These are phyloP conservation scores for Candida glucosophila DNA, from an alignment of 1,139 yeast genomes.

Conservation along the genomic window DNA sequence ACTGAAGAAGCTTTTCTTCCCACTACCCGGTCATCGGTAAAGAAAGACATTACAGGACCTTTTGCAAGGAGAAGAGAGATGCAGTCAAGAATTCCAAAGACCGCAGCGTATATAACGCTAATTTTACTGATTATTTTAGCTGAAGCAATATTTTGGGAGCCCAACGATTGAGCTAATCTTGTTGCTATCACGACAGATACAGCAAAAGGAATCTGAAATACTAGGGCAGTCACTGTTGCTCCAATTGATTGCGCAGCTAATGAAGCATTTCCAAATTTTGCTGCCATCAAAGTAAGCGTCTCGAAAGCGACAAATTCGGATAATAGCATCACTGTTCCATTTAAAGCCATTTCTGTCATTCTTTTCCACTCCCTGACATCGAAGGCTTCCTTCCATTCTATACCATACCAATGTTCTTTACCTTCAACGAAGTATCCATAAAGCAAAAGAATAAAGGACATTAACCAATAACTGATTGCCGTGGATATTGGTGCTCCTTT, in stretches of 20 bases:
- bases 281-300: slow-evolving; percentile 51
- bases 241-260: slow-evolving; percentile 71
- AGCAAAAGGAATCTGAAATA: slow-evolving; percentile 71
- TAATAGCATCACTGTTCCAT: slow-evolving; percentile 58
- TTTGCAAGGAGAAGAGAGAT: slow-evolving; percentile 29
- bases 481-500: slow-evolving; percentile 71
- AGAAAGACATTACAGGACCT: slow-evolving; percentile 31
- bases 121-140: slow-evolving; percentile 36
- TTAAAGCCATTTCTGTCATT: slow-evolving; percentile 45
- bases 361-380: slow-evolving; percentile 45
- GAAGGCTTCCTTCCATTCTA: too few species aligned
- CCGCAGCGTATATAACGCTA: slow-evolving; percentile 29
- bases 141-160: too few species aligned
- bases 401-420: slow-evolving; percentile 65
- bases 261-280: slow-evolving; percentile 55
- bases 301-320: slow-evolving; percentile 69
- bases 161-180: too few species aligned
- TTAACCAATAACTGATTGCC: slow-evolving; percentile 61
- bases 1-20: slow-evolving; percentile 39
- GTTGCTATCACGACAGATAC: slow-evolving; percentile 69
- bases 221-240: slow-evolving; percentile 57
- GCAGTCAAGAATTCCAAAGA: slow-evolving; percentile 36
- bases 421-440: slow-evolving; percentile 58
- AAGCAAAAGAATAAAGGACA: slow-evolving; percentile 44
- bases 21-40: slow-evolving; percentile 42